Percentiles rank a stretch among this genome's conserved stretches.
phyloP scores from a whole-genome alignment of 805 yeast species.

The Candida easanensis region DNA sequence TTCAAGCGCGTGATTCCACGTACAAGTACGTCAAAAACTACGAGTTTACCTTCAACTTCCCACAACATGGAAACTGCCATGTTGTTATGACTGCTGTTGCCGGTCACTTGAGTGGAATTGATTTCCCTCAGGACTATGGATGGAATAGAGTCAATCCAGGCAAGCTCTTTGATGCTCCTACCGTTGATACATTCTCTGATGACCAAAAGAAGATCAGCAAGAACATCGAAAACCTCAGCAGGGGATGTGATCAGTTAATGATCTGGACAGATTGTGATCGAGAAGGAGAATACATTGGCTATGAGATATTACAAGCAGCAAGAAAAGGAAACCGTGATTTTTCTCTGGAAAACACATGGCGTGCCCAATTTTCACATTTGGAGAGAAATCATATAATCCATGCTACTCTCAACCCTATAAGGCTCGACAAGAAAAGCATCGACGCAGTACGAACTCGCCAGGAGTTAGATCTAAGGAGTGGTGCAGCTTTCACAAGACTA shows the following conservation, averaged over 20 bases:
- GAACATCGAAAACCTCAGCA: slow-evolving; percentile 68
- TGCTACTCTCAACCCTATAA: slow-evolving; percentile 71
- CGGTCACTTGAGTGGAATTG: slow-evolving; percentile 76
- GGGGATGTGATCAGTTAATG: slow-evolving; percentile 61
- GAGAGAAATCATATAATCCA: slow-evolving; percentile 68
- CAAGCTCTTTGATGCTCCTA: slow-evolving; percentile 68
- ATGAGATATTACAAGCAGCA: slow-evolving; percentile 76
- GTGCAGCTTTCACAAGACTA: slow-evolving; percentile 83
- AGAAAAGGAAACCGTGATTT: slow-evolving; percentile 42
- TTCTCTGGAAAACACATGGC: slow-evolving; percentile 46
- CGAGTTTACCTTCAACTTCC: slow-evolving; percentile 69
- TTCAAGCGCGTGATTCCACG: slow-evolving; percentile 43
- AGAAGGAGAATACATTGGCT: slow-evolving; percentile 93
- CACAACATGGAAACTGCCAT: slow-evolving; percentile 57
- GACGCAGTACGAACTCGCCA: slow-evolving; percentile 83
- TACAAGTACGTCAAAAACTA: slow-evolving; percentile 74
- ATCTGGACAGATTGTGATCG: slow-evolving; percentile 99
- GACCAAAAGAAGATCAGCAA: slow-evolving; percentile 49
- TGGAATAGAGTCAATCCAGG: slow-evolving; percentile 62
- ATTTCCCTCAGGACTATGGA: slow-evolving; percentile 57
- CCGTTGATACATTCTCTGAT: slow-evolving; percentile 38
- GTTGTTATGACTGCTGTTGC: slow-evolving; percentile 90
- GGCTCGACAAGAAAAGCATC: slow-evolving; percentile 64
- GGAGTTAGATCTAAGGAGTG: slow-evolving; percentile 87
- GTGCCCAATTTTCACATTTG: slow-evolving; percentile 87